Base-by-base conservation (phyloP, 768 basidiomycete species). In the Leccinum subtestaceum region DNA sequence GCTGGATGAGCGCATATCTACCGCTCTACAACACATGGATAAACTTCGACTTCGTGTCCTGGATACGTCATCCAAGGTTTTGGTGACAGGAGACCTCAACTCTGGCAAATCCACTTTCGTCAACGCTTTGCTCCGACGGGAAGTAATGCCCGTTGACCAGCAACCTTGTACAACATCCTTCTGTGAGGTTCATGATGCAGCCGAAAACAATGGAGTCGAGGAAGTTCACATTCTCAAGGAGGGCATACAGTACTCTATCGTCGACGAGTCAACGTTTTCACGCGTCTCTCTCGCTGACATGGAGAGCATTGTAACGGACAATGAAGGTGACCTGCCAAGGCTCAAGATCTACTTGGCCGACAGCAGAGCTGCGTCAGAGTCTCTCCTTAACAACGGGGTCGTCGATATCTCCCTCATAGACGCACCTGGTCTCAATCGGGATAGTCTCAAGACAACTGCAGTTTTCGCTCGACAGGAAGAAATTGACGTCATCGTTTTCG, bases 341-440 rank as follows among this genome's bases (percentile, higher is more conserved):
- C 80, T 98, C 72, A 95, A 94, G 74, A 80, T 98, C 32, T 99
- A 96, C 73, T 82, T 98, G 58, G 82, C 85, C 38, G 95, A 98
- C 69, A 84, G 84, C 34, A 86, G 90, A 55, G 80, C 86, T 4
- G 82, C 89, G 12, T 82, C 87, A 46, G 86, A 89, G 68, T 95
- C 95, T 3, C 86, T 97, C 38, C 81, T 97, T 56, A 92, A 91
- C 78, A 98, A 96, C 69, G 95, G 95, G 60, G 87, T 97, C 55
- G 94, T 97, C 68, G 93, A 97, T 72, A 98, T 98, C 67, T 95
- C 95, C 11, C 90, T 98, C 67, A 98, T 98, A 72, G 97, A 99
- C 65, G 96, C 95, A 0, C 97, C 97, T 2, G 97, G 97, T 55
- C 85, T 99, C 54, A 99, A 99, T 75, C 87, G 94, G 50, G 97